Base-by-base conservation (phyloP, 1,284 basidiomycete species). In the Puccinia novopanici region DNA sequence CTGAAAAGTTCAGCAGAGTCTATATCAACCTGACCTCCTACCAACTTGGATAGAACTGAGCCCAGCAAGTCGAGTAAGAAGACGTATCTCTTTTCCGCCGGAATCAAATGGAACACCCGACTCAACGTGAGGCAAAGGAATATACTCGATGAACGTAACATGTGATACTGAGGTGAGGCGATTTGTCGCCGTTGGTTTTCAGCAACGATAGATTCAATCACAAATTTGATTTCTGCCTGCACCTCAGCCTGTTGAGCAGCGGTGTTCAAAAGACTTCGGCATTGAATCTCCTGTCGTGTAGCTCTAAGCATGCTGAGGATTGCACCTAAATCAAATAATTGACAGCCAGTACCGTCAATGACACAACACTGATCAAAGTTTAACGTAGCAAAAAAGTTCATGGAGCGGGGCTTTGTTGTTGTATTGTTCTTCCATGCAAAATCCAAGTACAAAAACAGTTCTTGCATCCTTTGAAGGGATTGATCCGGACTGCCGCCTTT, bases 101-200 rank as follows among this genome's bases (percentile, higher is more conserved):
- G 91, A 6, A 97, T 87, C 55, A 91, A 89, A 81, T 90, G 88
- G 86, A 96, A 95, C 81, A 93, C 92, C 84, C 93, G 93, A 55
- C 90, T 90, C 19, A 97, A 88, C 0, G 91, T 89, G 83, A 94
- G 91, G 86, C 95, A 92, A 79, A 96, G 88, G 30, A 94, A 85
- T 75, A 91, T 89, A 81, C 91, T 90, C 94, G 94, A 97, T 0
- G 94, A 89, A 81, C 92, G 90, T 84, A 93, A 91, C 55, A 91
- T 91, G 30, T 88, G 88, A 3, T 89, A 89, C 55, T 91, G 88
- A 12, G 93, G 91, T 84, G 91, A 89, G 13, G 89, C 88, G 10
- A 97, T 90, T 84, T 93, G 90, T 15, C 93, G 90, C 42, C 92
- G 89, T 85, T 94, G 92, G 83, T 97, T 98, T 86, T 94, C 93